Conservation (phyloP, 345 rosid genomes). For the Sapria himalayana region DNA sequence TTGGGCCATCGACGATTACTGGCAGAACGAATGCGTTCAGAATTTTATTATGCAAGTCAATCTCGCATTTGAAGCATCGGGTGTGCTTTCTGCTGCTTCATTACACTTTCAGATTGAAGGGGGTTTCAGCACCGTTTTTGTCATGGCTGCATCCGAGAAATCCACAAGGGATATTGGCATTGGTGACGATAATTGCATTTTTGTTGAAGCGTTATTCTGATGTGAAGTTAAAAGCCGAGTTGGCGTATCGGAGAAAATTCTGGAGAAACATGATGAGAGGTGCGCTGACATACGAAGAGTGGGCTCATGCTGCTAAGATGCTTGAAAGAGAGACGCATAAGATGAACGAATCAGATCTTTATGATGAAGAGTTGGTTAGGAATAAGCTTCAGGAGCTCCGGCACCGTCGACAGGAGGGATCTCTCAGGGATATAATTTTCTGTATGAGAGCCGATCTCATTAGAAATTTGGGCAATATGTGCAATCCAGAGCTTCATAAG, state of each 20-base stretch:
- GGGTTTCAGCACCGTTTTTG: constrained; percentile 20
- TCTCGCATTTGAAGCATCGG: constrained; percentile 38
- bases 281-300: constrained; percentile 83
- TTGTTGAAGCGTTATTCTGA: constrained; percentile 61
- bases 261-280: constrained; percentile 96
- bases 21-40: constrained; percentile 81
- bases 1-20: constrained; percentile 71
- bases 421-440: constrained; percentile 74
- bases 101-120: constrained; percentile 24
- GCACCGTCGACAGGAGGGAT: constrained; percentile 74
- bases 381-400: constrained; percentile 73
- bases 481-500: constrained; percentile 91
- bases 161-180: constrained; percentile 84
- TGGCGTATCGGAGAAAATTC: constrained; percentile 88
- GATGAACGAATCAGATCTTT: constrained; percentile 55
- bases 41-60: constrained; percentile 60
- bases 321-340: constrained; percentile 64
- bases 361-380: constrained; percentile 73
- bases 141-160: constrained; percentile 92
- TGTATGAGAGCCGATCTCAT: constrained; percentile 94
- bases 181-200: constrained; percentile 75
- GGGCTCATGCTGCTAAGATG: constrained; percentile 99
- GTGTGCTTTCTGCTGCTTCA: constrained; percentile 19
- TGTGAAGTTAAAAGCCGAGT: constrained; percentile 72
- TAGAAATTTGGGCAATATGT: constrained; percentile 93